These are phyloP conservation scores for Huntiella abstrusa DNA, from an alignment of 2,329 filamentous ascomycete species.

Conservation along the genomic window DNA sequence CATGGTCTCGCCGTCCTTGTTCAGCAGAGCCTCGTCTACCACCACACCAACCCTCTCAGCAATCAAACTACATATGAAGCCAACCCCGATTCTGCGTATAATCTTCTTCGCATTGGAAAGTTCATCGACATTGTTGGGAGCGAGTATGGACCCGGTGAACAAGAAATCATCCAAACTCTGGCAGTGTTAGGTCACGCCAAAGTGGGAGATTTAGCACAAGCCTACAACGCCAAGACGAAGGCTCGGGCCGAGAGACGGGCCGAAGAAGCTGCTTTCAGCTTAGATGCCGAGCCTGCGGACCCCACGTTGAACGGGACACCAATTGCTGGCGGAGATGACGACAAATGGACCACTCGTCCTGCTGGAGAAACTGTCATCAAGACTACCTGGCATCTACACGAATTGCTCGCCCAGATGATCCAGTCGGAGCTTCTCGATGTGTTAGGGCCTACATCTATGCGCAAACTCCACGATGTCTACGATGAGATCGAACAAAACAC, in stretches of 20 bases:
- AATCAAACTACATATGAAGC: slow-evolving; percentile 63
- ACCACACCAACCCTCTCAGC: slow-evolving; percentile 38
- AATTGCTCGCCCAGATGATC: slow-evolving; percentile 35
- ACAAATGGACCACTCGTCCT: slow-evolving; percentile 16
- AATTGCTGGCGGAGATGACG: slow-evolving; percentile 15
- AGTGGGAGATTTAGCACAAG: slow-evolving; percentile 48
- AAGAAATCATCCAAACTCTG: slow-evolving; percentile 55
- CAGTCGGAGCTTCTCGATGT: slow-evolving; percentile 49
- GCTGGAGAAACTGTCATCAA: slow-evolving; percentile 21
- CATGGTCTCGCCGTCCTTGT: slow-evolving; percentile 69
- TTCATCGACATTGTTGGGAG: slow-evolving; percentile 58
- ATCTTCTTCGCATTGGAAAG: slow-evolving; percentile 62
- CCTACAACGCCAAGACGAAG: slow-evolving; percentile 27
- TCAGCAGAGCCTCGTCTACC: slow-evolving; percentile 72
- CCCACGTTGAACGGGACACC: slow-evolving; percentile 5
- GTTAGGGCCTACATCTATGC: slow-evolving; percentile 36
- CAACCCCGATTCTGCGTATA: slow-evolving; percentile 63
- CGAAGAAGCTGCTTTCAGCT: slow-evolving; percentile 12
- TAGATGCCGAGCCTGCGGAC: slow-evolving; percentile 4
- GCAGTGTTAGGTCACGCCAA: slow-evolving; percentile 61
- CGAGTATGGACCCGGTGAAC: slow-evolving; percentile 55
- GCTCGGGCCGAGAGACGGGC: slow-evolving; percentile 13
- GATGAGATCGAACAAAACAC: slow-evolving; percentile 45
- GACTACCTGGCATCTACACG: slow-evolving; percentile 29
- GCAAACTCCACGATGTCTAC: slow-evolving; percentile 40